phyloP scores from a whole-genome alignment of 2,329 filamentous ascomycete species.

The Fusarium sp. region DNA sequence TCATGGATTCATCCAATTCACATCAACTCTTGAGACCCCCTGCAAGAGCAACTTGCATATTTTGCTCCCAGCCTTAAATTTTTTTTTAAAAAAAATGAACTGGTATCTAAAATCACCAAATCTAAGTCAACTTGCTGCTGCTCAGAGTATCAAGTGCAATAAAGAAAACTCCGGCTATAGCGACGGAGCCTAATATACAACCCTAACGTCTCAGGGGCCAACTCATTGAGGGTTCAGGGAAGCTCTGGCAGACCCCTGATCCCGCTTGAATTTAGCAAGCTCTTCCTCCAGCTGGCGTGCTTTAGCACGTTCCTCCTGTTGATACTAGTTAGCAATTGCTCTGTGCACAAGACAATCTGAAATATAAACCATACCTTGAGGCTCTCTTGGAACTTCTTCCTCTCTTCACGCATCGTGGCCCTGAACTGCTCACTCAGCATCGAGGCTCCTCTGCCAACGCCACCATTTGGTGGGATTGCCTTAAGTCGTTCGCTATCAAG shows the following conservation, averaged over 20 bases:
- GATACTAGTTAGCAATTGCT: constrained; percentile 41
- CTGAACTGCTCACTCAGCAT: constrained; percentile 67
- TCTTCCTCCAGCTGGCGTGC: constrained; percentile 62
- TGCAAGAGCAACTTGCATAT: background rate
- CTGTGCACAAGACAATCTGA: background rate
- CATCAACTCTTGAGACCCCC: background rate
- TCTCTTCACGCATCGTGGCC: constrained; percentile 64
- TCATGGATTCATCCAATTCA: constrained; percentile 27
- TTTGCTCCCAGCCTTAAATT: background rate
- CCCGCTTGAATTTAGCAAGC: constrained; percentile 54
- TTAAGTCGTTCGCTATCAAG: constrained; percentile 61
- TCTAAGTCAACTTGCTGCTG: background rate
- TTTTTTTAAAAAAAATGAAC: background rate
- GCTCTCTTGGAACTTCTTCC: constrained; percentile 66
- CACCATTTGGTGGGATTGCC: constrained; percentile 48
- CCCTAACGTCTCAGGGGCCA: background rate
- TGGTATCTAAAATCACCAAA: background rate
- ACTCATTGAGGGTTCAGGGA: constrained; percentile 52
- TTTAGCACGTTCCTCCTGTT: constrained; percentile 60
- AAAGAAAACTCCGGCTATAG: background rate
- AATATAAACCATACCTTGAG: constrained; percentile 53
- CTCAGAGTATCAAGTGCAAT: background rate
- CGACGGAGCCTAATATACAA: background rate
- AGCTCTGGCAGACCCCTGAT: constrained; percentile 54
- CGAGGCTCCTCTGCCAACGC: constrained; percentile 54